Percentiles rank a stretch among this genome's conserved stretches.
Conservation (phyloP, 352 stramenopile species). For the Halophytophthora polymorphica region DNA sequence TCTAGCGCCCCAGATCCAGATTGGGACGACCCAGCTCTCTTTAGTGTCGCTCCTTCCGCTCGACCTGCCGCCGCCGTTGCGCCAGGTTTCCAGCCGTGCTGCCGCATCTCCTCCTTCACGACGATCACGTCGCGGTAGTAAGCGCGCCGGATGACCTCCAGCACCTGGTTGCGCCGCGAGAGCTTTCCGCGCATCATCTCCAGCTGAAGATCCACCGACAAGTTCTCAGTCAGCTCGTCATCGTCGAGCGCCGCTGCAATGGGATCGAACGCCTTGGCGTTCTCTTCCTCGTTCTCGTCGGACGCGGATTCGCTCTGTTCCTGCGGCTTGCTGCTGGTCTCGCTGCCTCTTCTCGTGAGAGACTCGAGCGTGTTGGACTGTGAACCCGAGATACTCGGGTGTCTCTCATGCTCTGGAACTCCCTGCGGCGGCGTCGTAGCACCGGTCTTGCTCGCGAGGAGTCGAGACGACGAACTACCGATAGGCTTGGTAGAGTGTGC, state of each 20-base stretch:
- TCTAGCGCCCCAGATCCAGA: conserved; percentile 6
- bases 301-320: no score
- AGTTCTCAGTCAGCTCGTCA: conserved; percentile 30
- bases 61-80: conserved; percentile 5
- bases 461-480: conserved; percentile 9
- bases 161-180: conserved; percentile 62
- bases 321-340: no score
- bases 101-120: conserved; percentile 77
- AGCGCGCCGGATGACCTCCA: conserved; percentile 68
- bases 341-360: no score
- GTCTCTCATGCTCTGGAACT: no score
- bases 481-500: background rate
- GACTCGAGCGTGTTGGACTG: no score
- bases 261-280: conserved; percentile 6
- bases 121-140: conserved; percentile 84
- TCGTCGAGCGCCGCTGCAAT: conserved; percentile 21
- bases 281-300: conserved; percentile 5
- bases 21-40: background rate
- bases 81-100: conserved; percentile 21
- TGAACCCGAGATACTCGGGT: no score
- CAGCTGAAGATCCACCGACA: conserved; percentile 39
- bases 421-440: no score
- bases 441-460: background rate
- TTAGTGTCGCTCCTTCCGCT: conserved; percentile 6
- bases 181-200: conserved; percentile 71